Percentiles rank a stretch among this genome's conserved stretches.
Conservation (phyloP, 2,329 filamentous ascomycete species). For the Corniculantispora saksenae region DNA sequence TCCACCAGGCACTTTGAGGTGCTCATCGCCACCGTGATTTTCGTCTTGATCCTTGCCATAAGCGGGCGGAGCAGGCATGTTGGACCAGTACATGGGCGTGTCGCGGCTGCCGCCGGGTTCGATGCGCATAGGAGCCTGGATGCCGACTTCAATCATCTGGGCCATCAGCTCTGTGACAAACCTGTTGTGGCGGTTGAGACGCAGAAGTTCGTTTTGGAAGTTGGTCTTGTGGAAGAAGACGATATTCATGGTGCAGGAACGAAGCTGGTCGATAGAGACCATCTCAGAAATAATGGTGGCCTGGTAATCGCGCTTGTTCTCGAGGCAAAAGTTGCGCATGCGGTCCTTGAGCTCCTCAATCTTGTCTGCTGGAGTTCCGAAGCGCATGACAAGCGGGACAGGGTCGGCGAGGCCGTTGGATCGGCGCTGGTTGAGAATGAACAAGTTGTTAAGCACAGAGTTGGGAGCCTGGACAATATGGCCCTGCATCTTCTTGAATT, state of each 20-base stretch:
- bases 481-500: constrained; percentile 98
- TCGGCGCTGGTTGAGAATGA: constrained; percentile 92
- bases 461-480: constrained; percentile 96
- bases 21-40: constrained; percentile 21
- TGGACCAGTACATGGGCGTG: constrained; percentile 61
- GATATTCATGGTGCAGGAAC: constrained; percentile 84
- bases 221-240: constrained; percentile 98
- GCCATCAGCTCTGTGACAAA: constrained; percentile 92
- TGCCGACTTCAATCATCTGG: constrained; percentile 78
- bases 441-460: constrained; percentile 86
- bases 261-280: constrained; percentile 75
- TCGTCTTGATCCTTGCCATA: constrained; percentile 32
- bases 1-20: constrained; percentile 18
- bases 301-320: constrained; percentile 88
- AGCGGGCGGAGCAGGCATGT: constrained; percentile 36
- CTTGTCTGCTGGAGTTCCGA: constrained; percentile 79
- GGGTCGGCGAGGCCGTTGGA: constrained; percentile 87
- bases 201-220: constrained; percentile 91
- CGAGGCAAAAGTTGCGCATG: constrained; percentile 78
- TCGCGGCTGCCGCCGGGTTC: constrained; percentile 70
- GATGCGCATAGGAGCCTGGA: constrained; percentile 69
- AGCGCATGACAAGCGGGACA: constrained; percentile 80
- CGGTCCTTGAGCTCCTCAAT: constrained; percentile 80
- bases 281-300: constrained; percentile 85
- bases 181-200: constrained; percentile 87